Percentiles rank a stretch among this genome's conserved stretches.
Conservation (phyloP, 257 asterid genomes). For the Gentiana macrophylla region DNA sequence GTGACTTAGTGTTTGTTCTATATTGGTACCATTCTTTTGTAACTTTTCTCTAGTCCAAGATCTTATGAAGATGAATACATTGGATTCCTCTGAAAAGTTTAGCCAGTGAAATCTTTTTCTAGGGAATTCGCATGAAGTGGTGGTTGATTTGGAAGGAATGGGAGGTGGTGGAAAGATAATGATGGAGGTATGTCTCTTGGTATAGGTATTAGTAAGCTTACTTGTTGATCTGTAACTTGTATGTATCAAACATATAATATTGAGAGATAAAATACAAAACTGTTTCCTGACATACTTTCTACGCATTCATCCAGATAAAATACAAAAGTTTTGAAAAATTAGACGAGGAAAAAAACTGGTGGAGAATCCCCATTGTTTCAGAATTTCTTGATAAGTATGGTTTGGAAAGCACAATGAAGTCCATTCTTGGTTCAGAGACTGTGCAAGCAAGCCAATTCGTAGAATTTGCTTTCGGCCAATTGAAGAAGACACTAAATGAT, state of each 20-base stretch:
- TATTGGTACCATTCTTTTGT: neutral
- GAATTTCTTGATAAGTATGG: constrained; percentile 75
- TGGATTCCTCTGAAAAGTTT: neutral
- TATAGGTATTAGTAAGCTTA: constrained; percentile 1
- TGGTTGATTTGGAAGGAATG: constrained; percentile 95
- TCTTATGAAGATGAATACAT: neutral
- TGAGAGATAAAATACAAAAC: neutral
- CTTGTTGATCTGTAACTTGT: neutral
- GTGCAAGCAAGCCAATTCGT: constrained; percentile 91
- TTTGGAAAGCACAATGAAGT: constrained; percentile 69
- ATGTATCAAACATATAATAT: neutral
- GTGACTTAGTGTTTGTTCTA: too few relatives aligned
- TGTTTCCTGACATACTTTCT: neutral
- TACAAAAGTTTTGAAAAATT: constrained; percentile 81
- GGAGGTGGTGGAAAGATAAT: constrained; percentile 98
- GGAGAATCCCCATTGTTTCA: constrained; percentile 81
- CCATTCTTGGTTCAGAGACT: constrained; percentile 75
- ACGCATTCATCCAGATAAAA: constrained; percentile 45
- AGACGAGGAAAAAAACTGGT: constrained; percentile 85
- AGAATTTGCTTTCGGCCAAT: constrained; percentile 81
- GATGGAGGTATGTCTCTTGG: constrained; percentile 58
- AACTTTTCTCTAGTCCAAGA: too few relatives aligned
- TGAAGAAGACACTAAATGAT: constrained; percentile 69
- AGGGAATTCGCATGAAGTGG: constrained; percentile 70
- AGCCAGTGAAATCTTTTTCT: constrained; percentile 14